Evolutionary conservation across 371 early-diverging fungal species (phyloP).

Genomic region (Mycotypha africana): DNA sequence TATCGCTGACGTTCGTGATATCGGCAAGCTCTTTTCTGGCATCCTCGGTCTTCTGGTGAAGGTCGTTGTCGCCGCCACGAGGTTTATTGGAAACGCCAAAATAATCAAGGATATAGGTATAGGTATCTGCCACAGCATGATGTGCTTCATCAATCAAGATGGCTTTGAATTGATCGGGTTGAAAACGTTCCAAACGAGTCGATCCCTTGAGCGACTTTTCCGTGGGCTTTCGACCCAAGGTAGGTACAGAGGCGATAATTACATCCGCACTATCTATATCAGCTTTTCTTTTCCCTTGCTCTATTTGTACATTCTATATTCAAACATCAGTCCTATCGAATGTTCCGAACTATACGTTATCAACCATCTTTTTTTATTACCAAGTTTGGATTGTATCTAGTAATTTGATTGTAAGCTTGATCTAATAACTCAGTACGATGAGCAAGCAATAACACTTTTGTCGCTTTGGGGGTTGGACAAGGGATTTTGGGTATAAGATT

Average conservation of each 20-base stretch:
- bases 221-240: slow-evolving; percentile 59
- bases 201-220: too few relatives aligned
- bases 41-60: slow-evolving; percentile 46
- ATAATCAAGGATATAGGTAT: slow-evolving; percentile 65
- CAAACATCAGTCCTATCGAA: not conserved
- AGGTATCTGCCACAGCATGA: slow-evolving; percentile 80
- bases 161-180: slow-evolving; percentile 76
- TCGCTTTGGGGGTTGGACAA: slow-evolving; percentile 56
- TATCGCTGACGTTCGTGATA: too few relatives aligned
- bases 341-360: not conserved
- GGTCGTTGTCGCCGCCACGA: too few relatives aligned
- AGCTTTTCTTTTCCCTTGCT: slow-evolving; percentile 57
- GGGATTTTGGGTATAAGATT: slow-evolving; percentile 72
- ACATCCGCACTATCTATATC: slow-evolving; percentile 60
- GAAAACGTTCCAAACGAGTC: slow-evolving; percentile 53
- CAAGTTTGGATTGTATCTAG: slow-evolving; percentile 44
- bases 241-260: slow-evolving; percentile 74
- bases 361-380: slow-evolving; percentile 22
- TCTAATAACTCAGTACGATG: slow-evolving; percentile 84
- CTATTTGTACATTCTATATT: slow-evolving; percentile 54
- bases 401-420: slow-evolving; percentile 73
- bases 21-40: too few relatives aligned
- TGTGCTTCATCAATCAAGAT: slow-evolving; percentile 94
- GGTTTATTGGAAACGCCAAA: slow-evolving; percentile 45
- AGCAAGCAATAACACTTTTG: slow-evolving; percentile 76